phyloP scores from a whole-genome alignment of 805 yeast species.

The Barnettozyma botsteinii region DNA sequence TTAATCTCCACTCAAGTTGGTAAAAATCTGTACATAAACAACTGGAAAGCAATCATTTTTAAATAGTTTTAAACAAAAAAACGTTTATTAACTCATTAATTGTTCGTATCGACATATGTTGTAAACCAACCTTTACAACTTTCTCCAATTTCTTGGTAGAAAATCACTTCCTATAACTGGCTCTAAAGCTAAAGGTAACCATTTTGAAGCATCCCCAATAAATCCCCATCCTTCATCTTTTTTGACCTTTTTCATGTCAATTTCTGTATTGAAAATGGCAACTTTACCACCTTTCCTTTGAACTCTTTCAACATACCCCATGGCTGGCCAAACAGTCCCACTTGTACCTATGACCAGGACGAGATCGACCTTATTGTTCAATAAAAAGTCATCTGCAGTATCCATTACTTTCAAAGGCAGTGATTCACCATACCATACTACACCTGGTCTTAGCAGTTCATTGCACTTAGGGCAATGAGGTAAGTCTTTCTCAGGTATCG shows the following conservation, averaged over 20 bases:
- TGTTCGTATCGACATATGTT: neutral
- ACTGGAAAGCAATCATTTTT: too few species aligned
- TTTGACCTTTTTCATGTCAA: conserved; percentile 39
- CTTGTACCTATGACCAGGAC: conserved; percentile 83
- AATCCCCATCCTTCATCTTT: conserved; percentile 59
- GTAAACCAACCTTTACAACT: conserved; percentile 7
- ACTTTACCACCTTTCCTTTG: conserved; percentile 68
- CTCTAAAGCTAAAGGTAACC: conserved; percentile 60
- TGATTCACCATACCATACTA: conserved; percentile 94
- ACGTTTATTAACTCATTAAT: neutral
- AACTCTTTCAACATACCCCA: conserved; percentile 80
- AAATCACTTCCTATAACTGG: conserved; percentile 37
- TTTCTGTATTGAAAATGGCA: conserved; percentile 76
- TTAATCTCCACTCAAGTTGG: too few species aligned
- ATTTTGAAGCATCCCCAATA: conserved; percentile 71
- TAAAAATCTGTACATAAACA: neutral
- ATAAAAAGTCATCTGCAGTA: conserved; percentile 63
- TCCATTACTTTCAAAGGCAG: conserved; percentile 60
- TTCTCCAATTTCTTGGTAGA: conserved; percentile 24
- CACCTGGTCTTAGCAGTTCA: conserved; percentile 75
- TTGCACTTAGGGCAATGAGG: conserved; percentile 77
- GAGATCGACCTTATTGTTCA: conserved; percentile 52
- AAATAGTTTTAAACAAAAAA: too few species aligned
- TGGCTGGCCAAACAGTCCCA: conserved; percentile 87
- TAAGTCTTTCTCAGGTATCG: conserved; percentile 43